Evolutionary conservation across 169 alveolate species (phyloP).

Genomic region (Plasmodium ovale): DNA sequence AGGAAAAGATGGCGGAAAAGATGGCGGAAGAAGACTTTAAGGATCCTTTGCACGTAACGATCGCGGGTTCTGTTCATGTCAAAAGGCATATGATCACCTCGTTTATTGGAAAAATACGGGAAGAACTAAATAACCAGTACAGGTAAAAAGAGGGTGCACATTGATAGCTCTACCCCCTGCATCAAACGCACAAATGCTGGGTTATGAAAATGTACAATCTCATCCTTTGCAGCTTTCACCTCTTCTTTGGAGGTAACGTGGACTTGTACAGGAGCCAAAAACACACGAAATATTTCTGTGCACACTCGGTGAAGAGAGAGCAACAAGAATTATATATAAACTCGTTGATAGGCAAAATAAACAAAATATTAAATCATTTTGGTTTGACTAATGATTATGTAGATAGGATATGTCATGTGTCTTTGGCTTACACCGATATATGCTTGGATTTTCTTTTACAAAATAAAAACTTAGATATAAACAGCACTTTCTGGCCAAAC

Average conservation of each 20-base stretch:
- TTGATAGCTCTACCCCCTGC: no score
- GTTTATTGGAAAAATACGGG: constrained; percentile 34
- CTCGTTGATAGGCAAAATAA: constrained; percentile 36
- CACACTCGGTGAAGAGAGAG: constrained; percentile 38
- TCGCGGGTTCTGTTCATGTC: constrained; percentile 42
- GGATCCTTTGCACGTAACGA: constrained; percentile 38
- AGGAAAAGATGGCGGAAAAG: no score
- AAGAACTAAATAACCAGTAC: constrained; percentile 32
- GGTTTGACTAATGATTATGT: constrained; percentile 26
- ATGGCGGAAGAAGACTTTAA: no score
- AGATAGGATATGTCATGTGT: constrained; percentile 49
- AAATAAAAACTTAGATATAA: constrained; percentile 15
- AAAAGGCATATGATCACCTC: constrained; percentile 55
- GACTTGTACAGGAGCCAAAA: constrained; percentile 67
- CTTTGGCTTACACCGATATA: constrained; percentile 57
- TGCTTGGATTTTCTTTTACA: constrained; percentile 22
- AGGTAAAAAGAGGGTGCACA: constrained; percentile 28
- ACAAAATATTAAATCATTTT: constrained; percentile 11
- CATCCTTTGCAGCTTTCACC: constrained; percentile 27
- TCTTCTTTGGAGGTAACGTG: constrained; percentile 24
- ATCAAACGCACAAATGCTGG: no score
- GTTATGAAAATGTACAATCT: no score
- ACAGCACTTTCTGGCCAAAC: constrained; percentile 27
- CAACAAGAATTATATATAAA: constrained; percentile 46
- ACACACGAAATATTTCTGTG: constrained; percentile 47